These are phyloP conservation scores for Apiospora pterosperma DNA, from an alignment of 2,329 filamentous ascomycete genomes.

Conservation along the genomic window DNA sequence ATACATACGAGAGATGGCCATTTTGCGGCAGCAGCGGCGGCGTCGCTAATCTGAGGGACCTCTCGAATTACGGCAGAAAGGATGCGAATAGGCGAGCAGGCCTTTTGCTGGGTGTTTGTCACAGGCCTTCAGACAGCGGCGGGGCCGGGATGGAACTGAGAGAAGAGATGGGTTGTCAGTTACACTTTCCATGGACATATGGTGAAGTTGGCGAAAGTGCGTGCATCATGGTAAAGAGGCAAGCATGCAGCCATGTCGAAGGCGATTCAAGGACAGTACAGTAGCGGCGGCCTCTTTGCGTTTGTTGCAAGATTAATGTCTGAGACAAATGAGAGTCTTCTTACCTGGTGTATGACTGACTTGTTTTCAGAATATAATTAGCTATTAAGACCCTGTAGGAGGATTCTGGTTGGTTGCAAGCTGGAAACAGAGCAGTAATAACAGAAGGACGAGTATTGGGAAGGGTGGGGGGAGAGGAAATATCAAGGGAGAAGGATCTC, in stretches of 20 bases:
- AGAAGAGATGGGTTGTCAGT: background rate
- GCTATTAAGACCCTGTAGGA: constrained; percentile 1
- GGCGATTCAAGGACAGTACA: background rate
- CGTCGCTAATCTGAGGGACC: background rate
- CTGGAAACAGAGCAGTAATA: background rate
- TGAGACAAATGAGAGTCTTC: background rate
- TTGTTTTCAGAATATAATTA: background rate
- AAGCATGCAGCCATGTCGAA: background rate
- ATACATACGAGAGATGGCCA: background rate
- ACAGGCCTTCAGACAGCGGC: background rate
- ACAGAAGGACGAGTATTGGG: too few species aligned
- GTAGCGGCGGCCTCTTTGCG: background rate
- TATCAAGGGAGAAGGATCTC: background rate
- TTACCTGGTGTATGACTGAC: background rate
- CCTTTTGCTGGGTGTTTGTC: background rate
- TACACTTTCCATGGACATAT: background rate
- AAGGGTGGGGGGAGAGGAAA: background rate
- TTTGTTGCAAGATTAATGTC: background rate
- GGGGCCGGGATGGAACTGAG: background rate
- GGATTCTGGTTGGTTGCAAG: background rate
- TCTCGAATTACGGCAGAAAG: background rate
- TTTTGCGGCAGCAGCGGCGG: background rate
- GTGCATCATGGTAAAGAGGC: background rate
- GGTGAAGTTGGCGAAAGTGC: background rate
- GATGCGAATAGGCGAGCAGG: background rate